A percentile compares a stretch with the other conserved stretches of the same genome.
Evolutionary conservation across 176 grass and related monocot genomes (phyloP).

Genomic region (Zizania latifolia): DNA sequence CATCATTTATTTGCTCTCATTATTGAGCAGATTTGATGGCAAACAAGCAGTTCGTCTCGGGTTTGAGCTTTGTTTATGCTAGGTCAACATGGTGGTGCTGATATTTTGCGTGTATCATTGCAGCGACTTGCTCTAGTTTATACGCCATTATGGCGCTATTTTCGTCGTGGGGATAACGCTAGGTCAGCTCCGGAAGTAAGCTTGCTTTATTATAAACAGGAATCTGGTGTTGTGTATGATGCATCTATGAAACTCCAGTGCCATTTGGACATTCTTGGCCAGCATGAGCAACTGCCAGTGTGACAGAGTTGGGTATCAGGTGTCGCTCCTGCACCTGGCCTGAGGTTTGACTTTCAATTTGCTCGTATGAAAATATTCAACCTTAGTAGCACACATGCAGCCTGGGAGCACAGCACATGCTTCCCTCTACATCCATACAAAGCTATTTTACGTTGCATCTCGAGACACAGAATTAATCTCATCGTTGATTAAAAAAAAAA

Average conservation of each 20-base stretch:
- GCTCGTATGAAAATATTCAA: neutral
- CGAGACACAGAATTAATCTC: too few species aligned
- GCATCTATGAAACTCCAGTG: neutral
- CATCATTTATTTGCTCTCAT: neutral
- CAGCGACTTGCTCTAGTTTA: neutral
- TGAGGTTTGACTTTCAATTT: neutral
- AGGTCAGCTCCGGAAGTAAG: neutral
- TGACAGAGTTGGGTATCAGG: neutral
- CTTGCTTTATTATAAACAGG: neutral
- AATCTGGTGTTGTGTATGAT: neutral
- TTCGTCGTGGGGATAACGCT: neutral
- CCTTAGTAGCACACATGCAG: too few species aligned
- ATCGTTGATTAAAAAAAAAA: too few species aligned
- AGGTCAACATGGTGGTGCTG: neutral
- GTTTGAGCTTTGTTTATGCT: neutral
- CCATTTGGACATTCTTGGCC: neutral
- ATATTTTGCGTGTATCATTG: neutral
- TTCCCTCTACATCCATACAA: too few species aligned
- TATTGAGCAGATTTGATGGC: neutral
- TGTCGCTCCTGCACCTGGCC: neutral
- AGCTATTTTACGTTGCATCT: too few species aligned
- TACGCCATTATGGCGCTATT: neutral
- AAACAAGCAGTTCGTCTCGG: neutral
- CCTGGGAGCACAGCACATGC: too few species aligned
- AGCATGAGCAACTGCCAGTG: neutral